Base-by-base conservation (phyloP, 1,284 basidiomycete species). In the Puccinia hordei region DNA sequence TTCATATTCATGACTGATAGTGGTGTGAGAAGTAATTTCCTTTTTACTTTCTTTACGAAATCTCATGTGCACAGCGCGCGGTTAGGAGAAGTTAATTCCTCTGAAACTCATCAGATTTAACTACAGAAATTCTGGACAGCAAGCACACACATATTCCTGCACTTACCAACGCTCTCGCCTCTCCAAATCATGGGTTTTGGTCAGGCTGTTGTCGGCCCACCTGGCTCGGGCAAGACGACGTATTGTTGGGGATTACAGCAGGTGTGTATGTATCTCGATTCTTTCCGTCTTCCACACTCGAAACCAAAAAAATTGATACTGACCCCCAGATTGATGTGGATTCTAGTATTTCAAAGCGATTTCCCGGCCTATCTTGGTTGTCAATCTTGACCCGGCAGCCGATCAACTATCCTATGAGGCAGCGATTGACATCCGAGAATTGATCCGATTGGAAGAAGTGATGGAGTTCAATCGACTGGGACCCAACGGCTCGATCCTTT, bases 401-500 rank as follows among this genome's bases (percentile, higher is more conserved):
- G 91, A 94, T 81, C 87, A 88, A 69, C 91, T 96, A 33, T 91
- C 94, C 24, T 99, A 99, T 86, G 93, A 94, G 49, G 95, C 94
- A 84, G 90, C 92, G 0, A 88, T 99, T 83, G 91, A 93, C 85
- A 92, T 99, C 81, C 89, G 92, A 0, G 90, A 90, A 0, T 90
- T 99, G 81, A 93, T 99, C 84, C 94, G 92, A 0, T 90, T 99
- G 33, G 88, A 92, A 72, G 92, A 94, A 83, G 94, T 91, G 27
- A 97, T 98, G 95, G 87, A 90, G 5, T 91, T 92, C 82, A 90
- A 92, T 82, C 90, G 90, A 0, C 89, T 99, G 0, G 97, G 97
- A 0, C 97, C 97, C 0, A 99, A 99, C 83, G 97, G 97, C 6
- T 96, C 91, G 2, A 95, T 98, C 91, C 87, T 99, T 22, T 99